These are phyloP conservation scores for Mallotus nudiflorus DNA, from an alignment of 345 rosid genomes.

Conservation along the genomic window DNA sequence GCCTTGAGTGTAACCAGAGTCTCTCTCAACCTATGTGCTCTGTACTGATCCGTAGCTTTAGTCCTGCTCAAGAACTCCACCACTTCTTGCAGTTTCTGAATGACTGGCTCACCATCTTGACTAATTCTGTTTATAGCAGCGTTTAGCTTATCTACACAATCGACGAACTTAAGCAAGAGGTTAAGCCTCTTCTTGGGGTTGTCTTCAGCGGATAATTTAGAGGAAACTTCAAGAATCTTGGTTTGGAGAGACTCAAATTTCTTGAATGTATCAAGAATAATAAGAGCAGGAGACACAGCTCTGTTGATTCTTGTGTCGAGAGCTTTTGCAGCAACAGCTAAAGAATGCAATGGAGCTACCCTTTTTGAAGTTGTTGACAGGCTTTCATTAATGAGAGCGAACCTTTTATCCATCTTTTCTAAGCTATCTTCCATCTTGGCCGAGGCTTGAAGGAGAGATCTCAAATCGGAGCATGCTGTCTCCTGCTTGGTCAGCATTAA, in stretches of 20 bases:
- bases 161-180: slow-evolving; percentile 40
- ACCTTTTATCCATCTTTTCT: slow-evolving; percentile 38
- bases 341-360: slow-evolving; percentile 56
- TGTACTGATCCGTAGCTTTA: slow-evolving; percentile 53
- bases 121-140: slow-evolving; percentile 37
- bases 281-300: slow-evolving; percentile 52
- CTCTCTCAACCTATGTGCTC: slow-evolving; percentile 51
- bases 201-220: slow-evolving; percentile 25
- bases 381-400: slow-evolving; percentile 37
- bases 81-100: slow-evolving; percentile 69
- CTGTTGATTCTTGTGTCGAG: slow-evolving; percentile 63
- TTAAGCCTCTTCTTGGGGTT: slow-evolving; percentile 38
- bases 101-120: slow-evolving; percentile 53
- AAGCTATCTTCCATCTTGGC: slow-evolving; percentile 34
- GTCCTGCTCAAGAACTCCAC: slow-evolving; percentile 81
- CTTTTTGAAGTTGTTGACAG: slow-evolving; percentile 45
- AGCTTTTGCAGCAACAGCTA: slow-evolving; percentile 54
- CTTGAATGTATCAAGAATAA: slow-evolving; percentile 49
- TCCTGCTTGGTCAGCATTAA: slow-evolving; percentile 39
- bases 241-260: slow-evolving; percentile 48
- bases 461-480: slow-evolving; percentile 45
- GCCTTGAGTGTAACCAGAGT: slow-evolving; percentile 54
- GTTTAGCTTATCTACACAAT: slow-evolving; percentile 46
- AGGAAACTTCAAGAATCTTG: slow-evolving; percentile 40
- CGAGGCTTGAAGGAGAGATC: slow-evolving; percentile 38